Percentiles rank a stretch among this genome's conserved stretches.
Conservation (phyloP, 495 filamentous ascomycete genomes). For the Penicillium atrosanguineum region DNA sequence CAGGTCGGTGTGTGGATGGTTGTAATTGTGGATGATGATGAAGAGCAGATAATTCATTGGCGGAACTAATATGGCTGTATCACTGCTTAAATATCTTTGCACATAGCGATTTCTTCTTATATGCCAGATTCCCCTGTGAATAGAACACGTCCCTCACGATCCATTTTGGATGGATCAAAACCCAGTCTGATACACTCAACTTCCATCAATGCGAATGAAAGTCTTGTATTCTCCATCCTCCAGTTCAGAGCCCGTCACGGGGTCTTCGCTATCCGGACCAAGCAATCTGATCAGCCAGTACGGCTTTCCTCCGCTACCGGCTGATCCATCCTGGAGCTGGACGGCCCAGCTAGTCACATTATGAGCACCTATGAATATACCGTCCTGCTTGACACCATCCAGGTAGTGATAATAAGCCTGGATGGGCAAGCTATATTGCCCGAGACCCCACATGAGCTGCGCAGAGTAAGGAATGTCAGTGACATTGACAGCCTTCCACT, state of each 20-base stretch:
- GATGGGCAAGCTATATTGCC: slow-evolving; percentile 6
- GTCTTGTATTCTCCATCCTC: slow-evolving; percentile 9
- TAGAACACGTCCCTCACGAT: not conserved
- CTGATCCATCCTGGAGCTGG: slow-evolving; percentile 1
- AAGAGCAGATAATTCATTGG: slow-evolving; percentile 23
- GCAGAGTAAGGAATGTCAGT: slow-evolving; percentile 6
- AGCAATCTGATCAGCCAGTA: slow-evolving; percentile 11
- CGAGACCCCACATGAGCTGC: slow-evolving; percentile 8
- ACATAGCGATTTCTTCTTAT: not conserved
- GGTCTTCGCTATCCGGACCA: slow-evolving; percentile 5
- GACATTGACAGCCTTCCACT: slow-evolving; percentile 7
- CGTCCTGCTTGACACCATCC: slow-evolving; percentile 11
- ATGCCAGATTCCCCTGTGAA: not conserved
- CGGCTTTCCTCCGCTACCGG: slow-evolving; percentile 1
- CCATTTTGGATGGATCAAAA: not conserved
- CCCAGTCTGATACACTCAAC: not conserved
- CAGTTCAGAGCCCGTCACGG: not conserved
- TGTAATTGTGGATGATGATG: slow-evolving; percentile 53
- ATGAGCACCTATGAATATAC: slow-evolving; percentile 11
- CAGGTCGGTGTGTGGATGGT: slow-evolving; percentile 63
- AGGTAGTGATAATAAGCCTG: slow-evolving; percentile 8
- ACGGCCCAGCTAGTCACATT: slow-evolving; percentile 15
- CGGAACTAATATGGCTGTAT: not conserved
- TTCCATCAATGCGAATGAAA: slow-evolving; percentile 8
- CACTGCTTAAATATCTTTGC: not conserved